Percentiles rank a stretch among this genome's conserved stretches.
Conservation (phyloP, 805 yeast species). For the Ogataea salicorniae region DNA sequence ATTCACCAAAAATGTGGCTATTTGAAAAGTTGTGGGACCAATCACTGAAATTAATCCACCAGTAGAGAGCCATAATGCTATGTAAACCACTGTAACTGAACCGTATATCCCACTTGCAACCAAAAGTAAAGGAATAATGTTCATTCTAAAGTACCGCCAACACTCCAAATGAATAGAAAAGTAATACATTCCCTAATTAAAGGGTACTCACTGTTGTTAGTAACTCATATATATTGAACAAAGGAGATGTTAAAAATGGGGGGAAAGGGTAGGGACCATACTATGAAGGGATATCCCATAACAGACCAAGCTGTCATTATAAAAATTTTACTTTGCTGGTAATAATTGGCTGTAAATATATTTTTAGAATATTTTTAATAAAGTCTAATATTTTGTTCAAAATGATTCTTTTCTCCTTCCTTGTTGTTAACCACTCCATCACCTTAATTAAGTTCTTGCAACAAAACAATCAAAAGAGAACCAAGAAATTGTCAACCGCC, state of each 20-base stretch:
- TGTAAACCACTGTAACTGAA: slow-evolving; percentile 11
- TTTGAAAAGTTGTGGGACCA: slow-evolving; percentile 27
- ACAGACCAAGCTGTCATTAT: slow-evolving; percentile 10
- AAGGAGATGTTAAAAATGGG: too few species aligned
- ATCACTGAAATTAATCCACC: slow-evolving; percentile 22
- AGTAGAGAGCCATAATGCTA: slow-evolving; percentile 14
- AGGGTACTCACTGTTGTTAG: slow-evolving; percentile 3
- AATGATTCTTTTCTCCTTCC: too few species aligned
- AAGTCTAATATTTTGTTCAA: too few species aligned
- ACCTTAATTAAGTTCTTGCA: too few species aligned
- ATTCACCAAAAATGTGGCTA: slow-evolving; percentile 26
- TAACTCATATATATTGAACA: background rate
- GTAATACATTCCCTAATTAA: slow-evolving; percentile 23
- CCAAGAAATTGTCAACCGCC: too few species aligned
- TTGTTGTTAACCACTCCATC: too few species aligned
- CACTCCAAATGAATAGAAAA: slow-evolving; percentile 20
- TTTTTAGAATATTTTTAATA: too few species aligned
- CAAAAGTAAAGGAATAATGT: slow-evolving; percentile 19
- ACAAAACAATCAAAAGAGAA: too few species aligned
- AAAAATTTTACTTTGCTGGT: too few species aligned
- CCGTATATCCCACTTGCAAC: slow-evolving; percentile 17
- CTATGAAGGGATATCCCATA: slow-evolving; percentile 14
- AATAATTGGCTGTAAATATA: too few species aligned
- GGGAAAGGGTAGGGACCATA: slow-evolving; percentile 1
- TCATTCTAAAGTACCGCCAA: slow-evolving; percentile 22